Conservation (phyloP, 805 yeast genomes). For the Candida railenensis region DNA sequence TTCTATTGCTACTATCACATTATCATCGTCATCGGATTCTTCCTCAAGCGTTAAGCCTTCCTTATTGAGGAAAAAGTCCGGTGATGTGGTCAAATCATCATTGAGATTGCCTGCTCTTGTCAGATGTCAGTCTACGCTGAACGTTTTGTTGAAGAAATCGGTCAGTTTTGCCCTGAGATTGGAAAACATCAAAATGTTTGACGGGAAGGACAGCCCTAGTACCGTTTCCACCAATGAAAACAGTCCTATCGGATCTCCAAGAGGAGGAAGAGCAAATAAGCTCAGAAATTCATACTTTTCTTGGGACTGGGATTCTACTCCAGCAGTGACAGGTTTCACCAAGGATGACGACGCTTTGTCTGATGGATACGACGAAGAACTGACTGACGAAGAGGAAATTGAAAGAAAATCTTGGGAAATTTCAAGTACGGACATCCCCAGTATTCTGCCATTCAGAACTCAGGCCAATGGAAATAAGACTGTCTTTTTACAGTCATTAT, state of each 20-base stretch:
- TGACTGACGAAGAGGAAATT: slow-evolving; percentile 11
- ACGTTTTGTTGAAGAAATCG: slow-evolving; percentile 33
- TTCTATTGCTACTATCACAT: slow-evolving; percentile 3
- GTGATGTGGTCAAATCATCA: slow-evolving; percentile 79
- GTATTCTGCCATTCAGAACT: slow-evolving; percentile 2
- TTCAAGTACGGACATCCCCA: slow-evolving; percentile 12
- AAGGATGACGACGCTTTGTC: slow-evolving; percentile 16
- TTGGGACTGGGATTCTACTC: slow-evolving; percentile 24
- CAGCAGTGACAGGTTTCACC: slow-evolving; percentile 15
- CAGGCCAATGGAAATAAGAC: slow-evolving; percentile 17
- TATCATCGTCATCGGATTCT: neutral
- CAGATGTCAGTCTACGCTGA: slow-evolving; percentile 27
- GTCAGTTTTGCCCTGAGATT: slow-evolving; percentile 64
- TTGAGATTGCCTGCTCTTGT: slow-evolving; percentile 46
- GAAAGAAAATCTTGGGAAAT: slow-evolving; percentile 10
- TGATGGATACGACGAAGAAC: slow-evolving; percentile 11
- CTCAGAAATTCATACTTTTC: slow-evolving; percentile 8
- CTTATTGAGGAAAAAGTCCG: slow-evolving; percentile 77
- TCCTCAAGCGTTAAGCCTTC: slow-evolving; percentile 8
- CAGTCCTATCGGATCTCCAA: slow-evolving; percentile 46
- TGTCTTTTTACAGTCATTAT: slow-evolving; percentile 37
- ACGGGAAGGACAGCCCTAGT: slow-evolving; percentile 58
- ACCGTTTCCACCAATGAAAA: slow-evolving; percentile 56
- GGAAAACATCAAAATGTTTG: slow-evolving; percentile 64
- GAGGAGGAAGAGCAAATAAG: neutral